Percentiles rank a stretch among this genome's conserved stretches.
phyloP scores from a whole-genome alignment of 306 rosid genomes.

The Senna tora region DNA sequence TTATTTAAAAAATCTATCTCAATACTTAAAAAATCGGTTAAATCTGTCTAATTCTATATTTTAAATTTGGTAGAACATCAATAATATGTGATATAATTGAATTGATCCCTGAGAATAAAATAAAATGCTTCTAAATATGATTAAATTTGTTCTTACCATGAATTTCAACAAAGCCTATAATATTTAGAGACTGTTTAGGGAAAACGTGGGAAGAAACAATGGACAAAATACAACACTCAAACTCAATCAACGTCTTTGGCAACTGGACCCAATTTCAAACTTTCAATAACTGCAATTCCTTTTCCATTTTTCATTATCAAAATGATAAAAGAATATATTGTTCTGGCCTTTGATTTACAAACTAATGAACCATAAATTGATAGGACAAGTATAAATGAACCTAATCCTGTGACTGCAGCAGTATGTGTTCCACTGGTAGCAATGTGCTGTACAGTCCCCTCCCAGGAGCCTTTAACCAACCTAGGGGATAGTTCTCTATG shows the following conservation, averaged over 20 bases:
- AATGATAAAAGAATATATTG: background rate
- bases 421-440: slow-evolving; percentile 95
- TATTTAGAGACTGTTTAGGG: background rate
- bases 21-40: background rate
- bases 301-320: slow-evolving; percentile 4
- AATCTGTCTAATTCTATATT: background rate
- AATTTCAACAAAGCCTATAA: background rate
- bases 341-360: background rate
- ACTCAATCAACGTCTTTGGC: background rate
- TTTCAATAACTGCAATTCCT: slow-evolving; percentile 2
- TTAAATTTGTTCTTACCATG: background rate
- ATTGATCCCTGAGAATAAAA: background rate
- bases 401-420: slow-evolving; percentile 80
- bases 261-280: background rate
- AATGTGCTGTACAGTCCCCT: slow-evolving; percentile 63
- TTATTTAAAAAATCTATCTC: background rate
- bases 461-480: slow-evolving; percentile 87
- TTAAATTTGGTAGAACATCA: background rate
- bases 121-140: background rate
- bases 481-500: slow-evolving; percentile 78
- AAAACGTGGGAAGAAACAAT: background rate
- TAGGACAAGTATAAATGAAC: slow-evolving; percentile 34
- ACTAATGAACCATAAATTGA: background rate
- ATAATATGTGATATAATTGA: background rate
- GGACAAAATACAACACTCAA: background rate